Conservation (phyloP, 2,329 filamentous ascomycete genomes). For the Exophiala viscosa region DNA sequence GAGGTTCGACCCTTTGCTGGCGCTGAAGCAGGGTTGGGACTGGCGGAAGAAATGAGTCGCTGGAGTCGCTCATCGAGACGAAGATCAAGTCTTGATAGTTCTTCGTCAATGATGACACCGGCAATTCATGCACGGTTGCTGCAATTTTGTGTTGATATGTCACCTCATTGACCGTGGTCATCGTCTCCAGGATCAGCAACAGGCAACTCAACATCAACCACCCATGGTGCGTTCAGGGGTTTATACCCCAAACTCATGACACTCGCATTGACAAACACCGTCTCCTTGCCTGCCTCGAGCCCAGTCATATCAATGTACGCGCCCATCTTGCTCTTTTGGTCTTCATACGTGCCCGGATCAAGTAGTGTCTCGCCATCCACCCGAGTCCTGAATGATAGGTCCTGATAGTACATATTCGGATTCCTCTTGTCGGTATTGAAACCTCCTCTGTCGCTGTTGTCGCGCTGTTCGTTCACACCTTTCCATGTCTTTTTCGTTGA, state of each 20-base stretch:
- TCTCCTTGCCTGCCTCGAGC: slow-evolving; percentile 48
- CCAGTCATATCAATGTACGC: slow-evolving; percentile 35
- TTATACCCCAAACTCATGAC: slow-evolving; percentile 51
- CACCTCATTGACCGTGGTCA: not conserved
- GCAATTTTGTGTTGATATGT: not conserved
- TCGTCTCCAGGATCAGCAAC: not conserved
- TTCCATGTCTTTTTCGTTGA: too few species aligned
- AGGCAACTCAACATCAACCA: slow-evolving; percentile 51
- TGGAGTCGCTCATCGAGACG: too few species aligned
- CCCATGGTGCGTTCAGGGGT: slow-evolving; percentile 52
- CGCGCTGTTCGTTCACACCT: not conserved
- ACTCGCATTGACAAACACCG: slow-evolving; percentile 57
- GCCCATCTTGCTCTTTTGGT: slow-evolving; percentile 20
- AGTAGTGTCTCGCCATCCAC: not conserved
- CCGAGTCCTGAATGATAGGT: not conserved
- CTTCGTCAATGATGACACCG: too few species aligned
- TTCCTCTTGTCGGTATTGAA: too few species aligned
- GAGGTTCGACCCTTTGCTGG: slow-evolving; percentile 18
- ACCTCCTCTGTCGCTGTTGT: not conserved
- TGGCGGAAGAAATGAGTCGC: slow-evolving; percentile 17
- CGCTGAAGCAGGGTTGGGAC: slow-evolving; percentile 13
- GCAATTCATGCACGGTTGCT: not conserved
- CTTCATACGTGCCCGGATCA: not conserved
- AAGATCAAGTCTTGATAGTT: too few species aligned
- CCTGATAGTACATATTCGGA: too few species aligned